These are phyloP conservation scores for Pseudonectria foliicola DNA, from an alignment of 2,329 filamentous ascomycete species.

Conservation along the genomic window DNA sequence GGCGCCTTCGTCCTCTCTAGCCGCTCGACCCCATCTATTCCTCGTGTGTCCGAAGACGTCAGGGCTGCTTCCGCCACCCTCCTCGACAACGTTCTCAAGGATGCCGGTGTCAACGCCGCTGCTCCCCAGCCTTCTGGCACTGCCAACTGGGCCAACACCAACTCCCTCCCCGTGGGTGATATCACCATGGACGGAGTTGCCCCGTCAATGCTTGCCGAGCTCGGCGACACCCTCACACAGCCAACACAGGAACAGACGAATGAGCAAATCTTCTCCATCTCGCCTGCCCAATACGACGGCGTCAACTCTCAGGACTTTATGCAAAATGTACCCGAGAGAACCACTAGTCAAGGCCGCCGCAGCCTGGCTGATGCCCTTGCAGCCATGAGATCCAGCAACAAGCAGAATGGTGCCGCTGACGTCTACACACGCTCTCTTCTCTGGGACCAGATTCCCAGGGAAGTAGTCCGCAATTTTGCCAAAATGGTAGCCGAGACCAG, in stretches of 20 bases:
- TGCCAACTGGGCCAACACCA: constrained; percentile 27
- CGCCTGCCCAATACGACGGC: constrained; percentile 80
- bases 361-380: constrained; percentile 76
- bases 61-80: constrained; percentile 70
- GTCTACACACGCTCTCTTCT: constrained; percentile 89
- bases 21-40: constrained; percentile 63
- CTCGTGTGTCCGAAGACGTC: constrained; percentile 72
- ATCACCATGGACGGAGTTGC: constrained; percentile 32
- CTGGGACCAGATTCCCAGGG: constrained; percentile 87
- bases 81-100: constrained; percentile 74
- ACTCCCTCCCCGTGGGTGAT: constrained; percentile 39
- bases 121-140: constrained; percentile 47
- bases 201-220: constrained; percentile 56
- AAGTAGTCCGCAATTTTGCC: constrained; percentile 88
- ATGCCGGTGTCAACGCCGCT: constrained; percentile 56
- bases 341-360: constrained; percentile 57
- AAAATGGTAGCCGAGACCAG: constrained; percentile 79
- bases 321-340: constrained; percentile 45
- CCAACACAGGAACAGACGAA: constrained; percentile 80
- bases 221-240: constrained; percentile 62
- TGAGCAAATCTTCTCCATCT: constrained; percentile 81
- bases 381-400: constrained; percentile 64
- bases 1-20: constrained; percentile 94
- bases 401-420: constrained; percentile 66
- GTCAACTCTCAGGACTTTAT: constrained; percentile 62